phyloP scores from a whole-genome alignment of 2,329 filamentous ascomycete species.

The Arthrobotrys sphaeroides region DNA sequence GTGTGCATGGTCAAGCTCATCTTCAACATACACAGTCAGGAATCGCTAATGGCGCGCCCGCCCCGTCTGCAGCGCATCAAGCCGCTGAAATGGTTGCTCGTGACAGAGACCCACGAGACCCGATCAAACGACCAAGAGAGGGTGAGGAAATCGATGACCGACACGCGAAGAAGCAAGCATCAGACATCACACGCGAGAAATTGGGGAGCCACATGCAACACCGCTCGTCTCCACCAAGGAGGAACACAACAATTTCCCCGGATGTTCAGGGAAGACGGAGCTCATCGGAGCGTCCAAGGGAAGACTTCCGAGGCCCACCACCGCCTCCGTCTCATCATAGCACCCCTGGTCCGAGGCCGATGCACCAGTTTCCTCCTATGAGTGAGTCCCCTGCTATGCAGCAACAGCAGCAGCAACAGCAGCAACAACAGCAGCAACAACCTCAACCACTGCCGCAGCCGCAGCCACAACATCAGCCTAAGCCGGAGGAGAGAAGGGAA shows the following conservation, averaged over 20 bases:
- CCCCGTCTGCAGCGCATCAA: conserved; percentile 72
- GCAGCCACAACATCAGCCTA: conserved; percentile 66
- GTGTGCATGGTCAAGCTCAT: conserved; percentile 66
- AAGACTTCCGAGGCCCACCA: conserved; percentile 58
- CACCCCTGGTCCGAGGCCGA: conserved; percentile 66
- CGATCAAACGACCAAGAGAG: conserved; percentile 87
- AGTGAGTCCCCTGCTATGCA: conserved; percentile 63
- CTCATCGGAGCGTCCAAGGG: conserved; percentile 62
- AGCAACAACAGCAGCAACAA: conserved; percentile 59
- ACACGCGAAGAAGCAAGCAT: conserved; percentile 82
- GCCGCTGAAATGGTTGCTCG: conserved; percentile 75
- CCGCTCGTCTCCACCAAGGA: conserved; percentile 80
- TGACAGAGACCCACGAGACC: conserved; percentile 63
- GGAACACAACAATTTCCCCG: conserved; percentile 84
- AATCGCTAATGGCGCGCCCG: conserved; percentile 75
- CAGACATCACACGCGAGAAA: conserved; percentile 84
- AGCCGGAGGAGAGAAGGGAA: conserved; percentile 66
- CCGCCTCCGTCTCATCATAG: conserved; percentile 73
- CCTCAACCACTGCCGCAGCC: conserved; percentile 58
- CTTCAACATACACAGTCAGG: conserved; percentile 75
- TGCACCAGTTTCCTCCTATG: conserved; percentile 62
- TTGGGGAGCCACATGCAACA: conserved; percentile 85
- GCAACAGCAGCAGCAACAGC: background rate
- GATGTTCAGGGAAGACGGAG: conserved; percentile 64
- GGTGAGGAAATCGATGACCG: conserved; percentile 79